Conservation (phyloP, 2,329 filamentous ascomycete genomes). For the Teratosphaeria nubilosa region DNA sequence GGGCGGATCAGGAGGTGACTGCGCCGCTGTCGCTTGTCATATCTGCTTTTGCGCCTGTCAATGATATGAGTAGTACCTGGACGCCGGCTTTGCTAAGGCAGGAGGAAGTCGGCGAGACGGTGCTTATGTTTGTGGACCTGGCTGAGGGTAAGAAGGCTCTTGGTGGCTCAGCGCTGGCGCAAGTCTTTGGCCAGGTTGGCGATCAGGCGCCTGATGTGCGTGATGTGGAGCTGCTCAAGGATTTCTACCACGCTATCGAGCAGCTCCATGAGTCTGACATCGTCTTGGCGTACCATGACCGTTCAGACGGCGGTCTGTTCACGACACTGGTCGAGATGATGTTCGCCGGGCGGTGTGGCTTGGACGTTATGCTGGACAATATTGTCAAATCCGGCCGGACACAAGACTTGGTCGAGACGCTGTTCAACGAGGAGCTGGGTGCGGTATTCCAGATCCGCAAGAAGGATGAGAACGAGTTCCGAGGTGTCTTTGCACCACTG, state of each 20-base stretch:
- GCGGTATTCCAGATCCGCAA: slow-evolving; percentile 92
- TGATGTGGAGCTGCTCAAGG: slow-evolving; percentile 67
- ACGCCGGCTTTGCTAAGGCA: slow-evolving; percentile 75
- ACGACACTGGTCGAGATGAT: slow-evolving; percentile 94
- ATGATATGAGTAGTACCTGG: slow-evolving; percentile 79
- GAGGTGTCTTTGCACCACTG: slow-evolving; percentile 73
- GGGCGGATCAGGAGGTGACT: slow-evolving; percentile 81
- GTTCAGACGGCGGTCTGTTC: slow-evolving; percentile 84
- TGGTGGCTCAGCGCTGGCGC: slow-evolving; percentile 83
- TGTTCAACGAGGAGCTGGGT: slow-evolving; percentile 95
- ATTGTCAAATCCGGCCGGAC: slow-evolving; percentile 51
- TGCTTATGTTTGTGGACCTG: slow-evolving; percentile 85
- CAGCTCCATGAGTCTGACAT: slow-evolving; percentile 55
- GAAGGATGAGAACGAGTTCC: slow-evolving; percentile 74
- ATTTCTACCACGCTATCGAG: slow-evolving; percentile 83
- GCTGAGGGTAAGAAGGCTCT: slow-evolving; percentile 69
- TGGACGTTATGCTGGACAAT: slow-evolving; percentile 73
- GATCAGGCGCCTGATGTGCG: slow-evolving; percentile 78
- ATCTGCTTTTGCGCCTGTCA: slow-evolving; percentile 78
- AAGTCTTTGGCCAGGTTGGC: slow-evolving; percentile 78
- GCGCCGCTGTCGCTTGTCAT: slow-evolving; percentile 86
- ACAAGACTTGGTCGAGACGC: slow-evolving; percentile 55
- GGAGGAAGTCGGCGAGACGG: slow-evolving; percentile 80
- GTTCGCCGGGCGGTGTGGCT: slow-evolving; percentile 86
- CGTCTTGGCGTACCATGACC: slow-evolving; percentile 89